Base-by-base conservation (phyloP, 257 asterid genomes). In the Rauvolfia tetraphylla region DNA sequence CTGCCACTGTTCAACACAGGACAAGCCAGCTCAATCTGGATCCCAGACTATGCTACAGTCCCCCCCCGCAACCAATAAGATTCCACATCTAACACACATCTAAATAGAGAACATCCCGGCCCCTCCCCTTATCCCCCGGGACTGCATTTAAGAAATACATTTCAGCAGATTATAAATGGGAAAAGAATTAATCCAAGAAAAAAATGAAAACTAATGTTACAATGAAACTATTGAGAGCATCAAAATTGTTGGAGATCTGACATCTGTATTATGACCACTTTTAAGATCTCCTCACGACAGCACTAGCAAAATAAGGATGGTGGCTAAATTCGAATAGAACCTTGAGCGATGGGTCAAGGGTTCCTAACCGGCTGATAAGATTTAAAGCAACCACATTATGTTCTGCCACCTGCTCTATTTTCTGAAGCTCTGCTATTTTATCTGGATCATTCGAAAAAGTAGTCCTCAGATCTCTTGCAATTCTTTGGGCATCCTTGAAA, bases 271-370 rank as follows among this genome's bases (percentile, higher is more conserved):
- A 39, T 13, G 25, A 51, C 46, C 71, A 66, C 56, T 53, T 63
- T 88, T 89, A 95, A 82, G 96, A 89, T 88, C 99, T 91, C 95
- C 90, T 95, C 79, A 95, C 99, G 25, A 92, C 80, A 75, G 96
- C 97, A 81, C 87, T 86, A 13, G 99, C 97, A 75, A 93, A 93
- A 82, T 90, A 92, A 67, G 97, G 97, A 80, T 95, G 99, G 81
- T 91, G 97, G 70, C 73, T 90, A 79, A 92, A 90, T 79, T 93
- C 96, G 23, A 92, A 91, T 46, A 92, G 89, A 72, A 89, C 78
- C 82, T 91, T 90, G 54, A 95, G 95, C 1, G 97, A 87, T 0
- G 96, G 91, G 71, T 95, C 98, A 46, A 89, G 90, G 75, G 81
- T 85, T 51, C 98, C 98, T 83, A 92, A 77, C 84, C 89, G 97